Conservation (phyloP, 2,329 filamentous ascomycete genomes). For the Bipolaris bicolor region DNA sequence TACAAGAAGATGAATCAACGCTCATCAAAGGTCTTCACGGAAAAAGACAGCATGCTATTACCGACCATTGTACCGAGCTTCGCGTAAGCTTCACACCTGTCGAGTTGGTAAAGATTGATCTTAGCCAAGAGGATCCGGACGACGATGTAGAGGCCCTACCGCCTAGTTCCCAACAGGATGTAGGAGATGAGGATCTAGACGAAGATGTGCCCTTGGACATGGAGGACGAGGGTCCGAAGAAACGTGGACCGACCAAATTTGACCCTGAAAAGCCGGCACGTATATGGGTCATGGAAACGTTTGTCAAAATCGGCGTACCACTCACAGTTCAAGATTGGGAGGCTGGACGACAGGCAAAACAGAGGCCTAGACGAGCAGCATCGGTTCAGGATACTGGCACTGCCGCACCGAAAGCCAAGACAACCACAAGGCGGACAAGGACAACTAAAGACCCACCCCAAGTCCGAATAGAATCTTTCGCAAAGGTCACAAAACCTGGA, state of each 20-base stretch:
- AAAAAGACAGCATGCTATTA: slow-evolving; percentile 72
- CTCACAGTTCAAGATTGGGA: slow-evolving; percentile 71
- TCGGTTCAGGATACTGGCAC: slow-evolving; percentile 29
- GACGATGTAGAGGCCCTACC: slow-evolving; percentile 60
- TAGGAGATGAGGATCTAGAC: slow-evolving; percentile 37
- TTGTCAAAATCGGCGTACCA: slow-evolving; percentile 69
- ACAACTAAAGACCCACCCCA: slow-evolving; percentile 26
- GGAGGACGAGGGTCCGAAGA: slow-evolving; percentile 52
- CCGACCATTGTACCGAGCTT: slow-evolving; percentile 77
- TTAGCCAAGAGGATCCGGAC: slow-evolving; percentile 75
- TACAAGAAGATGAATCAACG: slow-evolving; percentile 56
- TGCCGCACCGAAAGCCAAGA: slow-evolving; percentile 28
- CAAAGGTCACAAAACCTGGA: slow-evolving; percentile 47
- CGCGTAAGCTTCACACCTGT: slow-evolving; percentile 79
- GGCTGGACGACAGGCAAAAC: slow-evolving; percentile 35
- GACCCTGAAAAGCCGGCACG: slow-evolving; percentile 71
- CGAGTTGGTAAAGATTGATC: slow-evolving; percentile 77
- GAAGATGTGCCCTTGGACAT: slow-evolving; percentile 46
- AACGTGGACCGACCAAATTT: slow-evolving; percentile 58
- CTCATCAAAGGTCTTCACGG: slow-evolving; percentile 72
- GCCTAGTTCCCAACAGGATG: slow-evolving; percentile 23
- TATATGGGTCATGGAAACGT: slow-evolving; percentile 70
- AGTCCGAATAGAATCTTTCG: slow-evolving; percentile 36
- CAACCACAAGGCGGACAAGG: slow-evolving; percentile 32
- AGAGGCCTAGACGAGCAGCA: slow-evolving; percentile 31